Percentiles rank a stretch among this genome's conserved stretches.
These are phyloP conservation scores for Verticillium nubilum DNA, from an alignment of 2,329 filamentous ascomycete genomes.

Conservation along the genomic window DNA sequence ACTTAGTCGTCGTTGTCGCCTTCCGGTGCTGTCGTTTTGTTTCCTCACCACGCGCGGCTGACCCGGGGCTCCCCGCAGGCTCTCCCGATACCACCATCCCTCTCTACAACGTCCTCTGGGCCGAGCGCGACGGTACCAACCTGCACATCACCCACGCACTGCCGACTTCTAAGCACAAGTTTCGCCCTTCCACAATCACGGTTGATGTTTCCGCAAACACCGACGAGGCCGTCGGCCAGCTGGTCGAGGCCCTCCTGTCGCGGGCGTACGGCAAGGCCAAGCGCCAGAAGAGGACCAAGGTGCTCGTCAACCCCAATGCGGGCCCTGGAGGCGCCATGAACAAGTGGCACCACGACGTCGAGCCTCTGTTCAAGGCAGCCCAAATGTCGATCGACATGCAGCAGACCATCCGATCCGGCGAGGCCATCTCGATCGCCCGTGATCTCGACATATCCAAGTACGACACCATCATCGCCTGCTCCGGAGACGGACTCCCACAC, in stretches of 20 bases:
- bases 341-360: slow-evolving; percentile 68
- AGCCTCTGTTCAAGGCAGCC: slow-evolving; percentile 79
- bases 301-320: slow-evolving; percentile 86
- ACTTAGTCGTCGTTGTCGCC: not conserved
- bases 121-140: slow-evolving; percentile 53
- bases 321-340: slow-evolving; percentile 73
- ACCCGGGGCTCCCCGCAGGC: not conserved
- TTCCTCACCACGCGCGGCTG: not conserved
- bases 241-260: slow-evolving; percentile 60
- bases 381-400: slow-evolving; percentile 71
- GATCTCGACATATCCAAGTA: slow-evolving; percentile 72
- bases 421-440: slow-evolving; percentile 73
- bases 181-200: slow-evolving; percentile 54
- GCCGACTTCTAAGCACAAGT: slow-evolving; percentile 49
- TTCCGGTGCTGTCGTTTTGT: not conserved
- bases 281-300: slow-evolving; percentile 71
- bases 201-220: slow-evolving; percentile 14
- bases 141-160: slow-evolving; percentile 71
- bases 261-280: slow-evolving; percentile 66
- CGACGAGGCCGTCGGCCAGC: slow-evolving; percentile 44
- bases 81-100: slow-evolving; percentile 43
- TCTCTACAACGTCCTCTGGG: slow-evolving; percentile 82
- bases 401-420: slow-evolving; percentile 64
- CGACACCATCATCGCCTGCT: slow-evolving; percentile 84
- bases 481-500: slow-evolving; percentile 85